A percentile compares a stretch with the other conserved stretches of the same genome.
Evolutionary conservation across 148 eudicot genomes (phyloP).

Genomic region (Chenopodium album): DNA sequence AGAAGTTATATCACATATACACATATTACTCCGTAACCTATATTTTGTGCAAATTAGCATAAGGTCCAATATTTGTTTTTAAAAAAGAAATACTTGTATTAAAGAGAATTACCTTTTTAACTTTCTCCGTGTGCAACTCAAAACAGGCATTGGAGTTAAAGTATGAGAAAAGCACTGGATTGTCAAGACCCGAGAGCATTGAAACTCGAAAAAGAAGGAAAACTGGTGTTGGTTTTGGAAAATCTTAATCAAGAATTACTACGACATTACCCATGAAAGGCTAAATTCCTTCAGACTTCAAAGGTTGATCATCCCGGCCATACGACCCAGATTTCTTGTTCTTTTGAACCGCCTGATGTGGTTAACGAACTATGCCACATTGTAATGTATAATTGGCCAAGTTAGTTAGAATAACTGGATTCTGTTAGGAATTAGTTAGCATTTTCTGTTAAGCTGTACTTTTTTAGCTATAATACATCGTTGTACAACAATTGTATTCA

Average conservation of each 20-base stretch:
- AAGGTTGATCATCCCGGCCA: background rate
- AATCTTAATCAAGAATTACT: constrained; percentile 10
- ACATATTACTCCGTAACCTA: background rate
- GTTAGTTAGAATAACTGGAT: no score
- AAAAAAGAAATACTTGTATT: no score
- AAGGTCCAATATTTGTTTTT: no score
- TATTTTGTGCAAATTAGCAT: background rate
- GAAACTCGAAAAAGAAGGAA: constrained; percentile 48
- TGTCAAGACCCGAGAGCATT: constrained; percentile 73
- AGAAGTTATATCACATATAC: background rate
- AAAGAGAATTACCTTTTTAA: background rate
- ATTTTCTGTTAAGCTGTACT: no score
- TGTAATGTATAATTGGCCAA: no score
- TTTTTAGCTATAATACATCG: no score
- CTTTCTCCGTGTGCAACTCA: background rate
- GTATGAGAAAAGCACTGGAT: constrained; percentile 67
- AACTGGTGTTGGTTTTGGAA: constrained; percentile 72
- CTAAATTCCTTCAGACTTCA: background rate
- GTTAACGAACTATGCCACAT: no score
- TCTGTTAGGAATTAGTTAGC: no score
- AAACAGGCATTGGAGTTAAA: constrained; percentile 69
- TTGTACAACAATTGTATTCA: no score
- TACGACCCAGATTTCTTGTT: background rate
- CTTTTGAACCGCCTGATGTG: background rate
- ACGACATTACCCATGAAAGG: background rate